A percentile compares a stretch with the other conserved stretches of the same genome.
These are phyloP conservation scores for Pythium aristosporum DNA, from an alignment of 352 stramenopile species.

Conservation along the genomic window DNA sequence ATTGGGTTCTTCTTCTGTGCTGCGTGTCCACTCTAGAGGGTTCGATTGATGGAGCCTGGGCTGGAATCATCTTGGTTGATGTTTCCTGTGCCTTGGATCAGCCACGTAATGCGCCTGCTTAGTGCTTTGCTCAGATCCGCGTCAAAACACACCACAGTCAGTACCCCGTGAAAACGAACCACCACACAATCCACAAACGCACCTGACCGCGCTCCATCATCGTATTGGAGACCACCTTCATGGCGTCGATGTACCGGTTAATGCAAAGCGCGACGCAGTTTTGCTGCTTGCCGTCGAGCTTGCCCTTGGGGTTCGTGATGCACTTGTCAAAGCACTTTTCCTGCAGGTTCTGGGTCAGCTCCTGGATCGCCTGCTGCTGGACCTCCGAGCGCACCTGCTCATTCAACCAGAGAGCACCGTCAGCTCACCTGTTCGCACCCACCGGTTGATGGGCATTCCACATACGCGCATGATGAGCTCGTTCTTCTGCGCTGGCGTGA, in stretches of 20 bases:
- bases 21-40: background rate
- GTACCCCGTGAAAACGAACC: background rate
- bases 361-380: constrained; percentile 79
- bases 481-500: constrained; percentile 83
- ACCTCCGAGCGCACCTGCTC: constrained; percentile 78
- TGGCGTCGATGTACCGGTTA: constrained; percentile 91
- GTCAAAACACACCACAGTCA: background rate
- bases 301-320: constrained; percentile 73
- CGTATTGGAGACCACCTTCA: constrained; percentile 86
- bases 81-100: background rate
- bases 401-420: background rate
- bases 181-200: background rate
- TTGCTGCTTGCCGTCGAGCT: constrained; percentile 90
- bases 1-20: too few species aligned
- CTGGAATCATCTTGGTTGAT: background rate
- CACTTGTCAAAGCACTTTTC: constrained; percentile 92
- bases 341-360: constrained; percentile 85
- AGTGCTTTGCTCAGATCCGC: background rate
- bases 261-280: constrained; percentile 88
- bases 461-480: constrained; percentile 80
- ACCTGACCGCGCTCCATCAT: constrained; percentile 80
- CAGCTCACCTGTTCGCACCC: background rate
- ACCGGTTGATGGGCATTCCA: background rate
- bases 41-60: background rate
- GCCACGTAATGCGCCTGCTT: background rate